Percentiles rank a stretch among this genome's conserved stretches.
Conservation (phyloP, 345 rosid genomes). For the Camelina sativa region DNA sequence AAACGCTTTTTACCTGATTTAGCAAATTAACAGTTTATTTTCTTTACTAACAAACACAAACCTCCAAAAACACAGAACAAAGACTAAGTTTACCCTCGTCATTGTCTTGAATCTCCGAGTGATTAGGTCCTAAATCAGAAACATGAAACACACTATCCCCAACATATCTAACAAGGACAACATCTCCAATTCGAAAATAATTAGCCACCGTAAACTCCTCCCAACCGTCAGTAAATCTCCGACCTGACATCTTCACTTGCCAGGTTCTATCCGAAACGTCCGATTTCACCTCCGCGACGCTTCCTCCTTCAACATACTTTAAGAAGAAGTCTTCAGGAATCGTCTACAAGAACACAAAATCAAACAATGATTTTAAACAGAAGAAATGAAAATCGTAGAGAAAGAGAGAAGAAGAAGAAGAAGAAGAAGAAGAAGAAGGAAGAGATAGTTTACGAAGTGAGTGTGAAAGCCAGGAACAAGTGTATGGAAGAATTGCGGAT, state of each 20-base stretch:
- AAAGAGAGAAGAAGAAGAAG: not conserved
- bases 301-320: not conserved
- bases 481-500: conserved; percentile 21
- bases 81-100: not conserved
- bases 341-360: conserved; percentile 8
- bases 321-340: conserved; percentile 32
- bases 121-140: conserved; percentile 5
- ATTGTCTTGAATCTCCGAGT: not conserved
- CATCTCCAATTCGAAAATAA: conserved; percentile 16
- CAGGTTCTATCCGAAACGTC: conserved; percentile 18
- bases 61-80: not conserved
- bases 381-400: not conserved
- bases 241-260: conserved; percentile 13
- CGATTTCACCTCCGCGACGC: conserved; percentile 6
- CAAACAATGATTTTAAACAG: not conserved
- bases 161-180: conserved; percentile 6
- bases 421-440: not conserved
- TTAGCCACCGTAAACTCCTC: conserved; percentile 13
- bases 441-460: conserved; percentile 24
- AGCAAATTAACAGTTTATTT: not conserved
- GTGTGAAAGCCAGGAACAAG: conserved; percentile 14
- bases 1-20: conserved; percentile 11
- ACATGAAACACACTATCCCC: conserved; percentile 26
- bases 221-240: conserved; percentile 28
- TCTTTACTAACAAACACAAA: not conserved